Evolutionary conservation across 352 stramenopile genomes (phyloP).

Genomic region (Globisporangium cystogenes): DNA sequence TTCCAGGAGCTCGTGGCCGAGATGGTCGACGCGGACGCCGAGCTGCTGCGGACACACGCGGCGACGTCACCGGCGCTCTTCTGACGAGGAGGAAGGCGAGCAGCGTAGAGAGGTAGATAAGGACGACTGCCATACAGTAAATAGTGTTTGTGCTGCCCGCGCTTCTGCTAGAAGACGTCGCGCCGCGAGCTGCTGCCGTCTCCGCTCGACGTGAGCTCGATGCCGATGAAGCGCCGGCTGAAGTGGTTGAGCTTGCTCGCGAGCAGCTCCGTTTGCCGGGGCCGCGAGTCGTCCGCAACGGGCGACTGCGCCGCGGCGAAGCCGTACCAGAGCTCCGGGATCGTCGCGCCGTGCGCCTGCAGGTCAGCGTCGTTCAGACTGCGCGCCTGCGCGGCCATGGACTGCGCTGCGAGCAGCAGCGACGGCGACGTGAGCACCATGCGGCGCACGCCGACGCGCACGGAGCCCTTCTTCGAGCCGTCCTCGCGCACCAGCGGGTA

Average conservation of each 20-base stretch:
- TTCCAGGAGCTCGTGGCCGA: conserved; percentile 95
- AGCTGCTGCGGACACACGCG: conserved; percentile 16
- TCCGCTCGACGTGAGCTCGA: conserved; percentile 31
- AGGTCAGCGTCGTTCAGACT: conserved; percentile 48
- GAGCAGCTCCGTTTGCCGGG: conserved; percentile 29
- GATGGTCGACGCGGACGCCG: conserved; percentile 92
- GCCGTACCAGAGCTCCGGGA: conserved; percentile 56
- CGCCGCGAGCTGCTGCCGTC: conserved; percentile 23
- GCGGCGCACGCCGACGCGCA: conserved; percentile 45
- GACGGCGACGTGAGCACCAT: conserved; percentile 47
- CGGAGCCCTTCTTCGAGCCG: conserved; percentile 42
- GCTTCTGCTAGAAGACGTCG: conserved; percentile 43
- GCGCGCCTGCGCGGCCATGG: conserved; percentile 25
- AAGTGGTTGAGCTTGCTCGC: conserved; percentile 53
- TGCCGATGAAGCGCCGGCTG: conserved; percentile 51
- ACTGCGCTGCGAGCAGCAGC: conserved; percentile 43
- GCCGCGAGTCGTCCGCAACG: conserved; percentile 15
- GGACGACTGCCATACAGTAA: conserved; percentile 9
- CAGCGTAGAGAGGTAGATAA: no score
- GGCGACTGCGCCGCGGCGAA: conserved; percentile 37
- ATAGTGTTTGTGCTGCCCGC: background rate
- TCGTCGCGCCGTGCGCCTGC: conserved; percentile 28
- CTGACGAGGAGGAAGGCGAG: conserved; percentile 1
- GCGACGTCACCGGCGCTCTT: conserved; percentile 3
- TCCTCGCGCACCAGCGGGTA: conserved; percentile 58